phyloP scores from a whole-genome alignment of 1,139 yeast species.

The Blastobotrys ciferrii region DNA sequence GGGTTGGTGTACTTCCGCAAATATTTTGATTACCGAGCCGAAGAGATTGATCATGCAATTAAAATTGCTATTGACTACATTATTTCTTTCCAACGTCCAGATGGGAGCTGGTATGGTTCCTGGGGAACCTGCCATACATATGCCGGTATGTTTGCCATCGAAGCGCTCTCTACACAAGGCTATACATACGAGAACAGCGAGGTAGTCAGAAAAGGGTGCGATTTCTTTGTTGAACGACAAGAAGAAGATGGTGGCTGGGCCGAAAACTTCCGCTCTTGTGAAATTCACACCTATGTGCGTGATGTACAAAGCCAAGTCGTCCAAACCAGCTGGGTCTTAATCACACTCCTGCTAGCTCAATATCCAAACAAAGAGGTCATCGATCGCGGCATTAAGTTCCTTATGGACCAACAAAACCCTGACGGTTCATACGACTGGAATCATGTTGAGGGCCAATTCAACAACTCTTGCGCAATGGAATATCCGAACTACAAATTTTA shows the following conservation, averaged over 20 bases:
- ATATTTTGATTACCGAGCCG: constrained; percentile 57
- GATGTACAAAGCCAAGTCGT: constrained; percentile 68
- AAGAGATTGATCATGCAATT: constrained; percentile 66
- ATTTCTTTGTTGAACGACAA: constrained; percentile 74
- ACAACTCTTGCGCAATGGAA: constrained; percentile 90
- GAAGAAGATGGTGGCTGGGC: constrained; percentile 96
- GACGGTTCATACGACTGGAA: constrained; percentile 89
- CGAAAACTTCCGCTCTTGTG: constrained; percentile 66
- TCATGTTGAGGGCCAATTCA: constrained; percentile 92
- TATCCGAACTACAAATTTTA: constrained; percentile 90
- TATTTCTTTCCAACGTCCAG: constrained; percentile 59
- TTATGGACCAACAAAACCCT: constrained; percentile 64
- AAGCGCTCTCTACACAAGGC: constrained; percentile 76
- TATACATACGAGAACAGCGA: constrained; percentile 59
- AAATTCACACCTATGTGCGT: constrained; percentile 73
- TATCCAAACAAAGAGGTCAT: constrained; percentile 72
- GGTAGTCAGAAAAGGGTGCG: constrained; percentile 73
- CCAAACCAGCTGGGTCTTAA: constrained; percentile 91
- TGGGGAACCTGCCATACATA: constrained; percentile 98
- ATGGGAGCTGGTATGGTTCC: constrained; percentile 98
- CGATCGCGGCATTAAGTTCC: constrained; percentile 57
- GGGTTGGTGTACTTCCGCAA: constrained; percentile 80
- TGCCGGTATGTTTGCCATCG: constrained; percentile 97
- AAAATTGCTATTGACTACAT: constrained; percentile 73
- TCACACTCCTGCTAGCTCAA: constrained; percentile 74